Evolutionary conservation across 805 yeast species (phyloP), one percentile per base, ranked within the genome.

Genomic region (Pachysolen tannophilus): DNA sequence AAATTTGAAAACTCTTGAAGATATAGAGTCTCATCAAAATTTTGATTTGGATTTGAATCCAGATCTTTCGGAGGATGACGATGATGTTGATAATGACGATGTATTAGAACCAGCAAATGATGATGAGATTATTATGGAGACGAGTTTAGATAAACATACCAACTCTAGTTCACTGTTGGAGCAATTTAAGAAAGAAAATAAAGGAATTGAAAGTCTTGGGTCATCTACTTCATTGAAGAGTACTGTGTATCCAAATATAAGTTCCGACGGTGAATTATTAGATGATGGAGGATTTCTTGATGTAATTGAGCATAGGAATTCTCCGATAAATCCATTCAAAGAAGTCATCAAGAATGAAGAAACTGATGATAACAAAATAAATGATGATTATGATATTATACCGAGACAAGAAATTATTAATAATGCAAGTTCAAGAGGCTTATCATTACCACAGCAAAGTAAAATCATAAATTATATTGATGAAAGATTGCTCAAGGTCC

Each of bases 381-480:
- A n/a, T n/a, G n/a, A 32, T 37, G 13, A 53, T 57, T 7, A 39
- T 46, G 5, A 38, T 41, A 10, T 43, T 53, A 16, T 31, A 14
- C 20, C 20, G 26, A 25, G 19, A 24, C 6, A 32, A 34, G 26
- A 23, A 14, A 13, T 13, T 6, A 10, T 25, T 2, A 26, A 28
- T 14, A 11, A 7, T 23, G 5, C 10, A 23, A 13, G 10, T 25
- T 3, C 35, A 21, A 17, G 50, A 60, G 38, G 49, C 28, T 54
- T 72, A 3, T 61, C 69, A 0, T 44, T 50, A 28, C 42, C 64
- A 1, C 87, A 81, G 45, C 82, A 78, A 48, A 68, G 76, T 29
- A 66, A 68, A 43, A 61, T 79, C 39, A 55, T 70, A 16, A 57
- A 61, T 15, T 76, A 75, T 44, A 62, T 78, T 26, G 87, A 79